Conservation (phyloP, 176 grass and related monocot genomes). For the Calamus simplicifolius region DNA sequence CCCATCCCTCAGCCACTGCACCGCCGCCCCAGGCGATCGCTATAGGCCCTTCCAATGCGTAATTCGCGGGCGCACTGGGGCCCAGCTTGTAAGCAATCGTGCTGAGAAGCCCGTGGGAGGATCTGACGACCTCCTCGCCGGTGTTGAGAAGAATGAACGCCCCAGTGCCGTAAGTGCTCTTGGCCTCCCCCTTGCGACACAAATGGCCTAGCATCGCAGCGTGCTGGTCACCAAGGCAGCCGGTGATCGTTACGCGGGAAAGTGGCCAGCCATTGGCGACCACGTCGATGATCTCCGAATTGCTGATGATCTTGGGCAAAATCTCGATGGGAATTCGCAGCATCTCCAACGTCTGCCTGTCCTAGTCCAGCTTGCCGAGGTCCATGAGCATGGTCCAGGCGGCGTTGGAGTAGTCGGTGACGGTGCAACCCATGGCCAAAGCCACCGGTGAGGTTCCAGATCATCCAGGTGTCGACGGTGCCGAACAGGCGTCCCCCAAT, state of each 20-base stretch:
- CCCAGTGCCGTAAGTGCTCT: slow-evolving; percentile 92
- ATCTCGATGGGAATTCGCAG: slow-evolving; percentile 51
- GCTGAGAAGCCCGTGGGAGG: slow-evolving; percentile 65
- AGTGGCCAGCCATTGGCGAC: slow-evolving; percentile 55
- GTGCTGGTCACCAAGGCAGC: slow-evolving; percentile 84
- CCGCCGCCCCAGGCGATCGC: slow-evolving; percentile 95
- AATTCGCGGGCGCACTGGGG: slow-evolving; percentile 42
- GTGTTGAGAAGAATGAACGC: slow-evolving; percentile 97
- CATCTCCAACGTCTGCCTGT: slow-evolving; percentile 39
- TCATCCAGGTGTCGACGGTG: slow-evolving; percentile 89
- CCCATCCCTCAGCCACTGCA: slow-evolving; percentile 89
- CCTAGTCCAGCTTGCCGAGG: slow-evolving; percentile 72
- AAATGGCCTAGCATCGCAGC: slow-evolving; percentile 83
- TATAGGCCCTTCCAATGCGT: slow-evolving; percentile 86
- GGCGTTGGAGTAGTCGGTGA: slow-evolving; percentile 88
- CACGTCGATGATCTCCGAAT: slow-evolving; percentile 61
- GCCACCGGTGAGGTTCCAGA: slow-evolving; percentile 95
- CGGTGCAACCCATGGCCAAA: slow-evolving; percentile 39
- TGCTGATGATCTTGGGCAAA: slow-evolving; percentile 87
- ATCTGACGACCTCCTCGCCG: slow-evolving; percentile 51
- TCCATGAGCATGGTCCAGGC: slow-evolving; percentile 97
- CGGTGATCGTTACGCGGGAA: slow-evolving; percentile 48
- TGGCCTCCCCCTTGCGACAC: slow-evolving; percentile 79
- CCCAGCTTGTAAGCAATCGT: slow-evolving; percentile 84
- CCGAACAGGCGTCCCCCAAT: slow-evolving; percentile 74